A percentile compares a stretch with the other conserved stretches of the same genome.
Evolutionary conservation across 371 early-diverging fungal species (phyloP).

Genomic region (Coemansia sp.): DNA sequence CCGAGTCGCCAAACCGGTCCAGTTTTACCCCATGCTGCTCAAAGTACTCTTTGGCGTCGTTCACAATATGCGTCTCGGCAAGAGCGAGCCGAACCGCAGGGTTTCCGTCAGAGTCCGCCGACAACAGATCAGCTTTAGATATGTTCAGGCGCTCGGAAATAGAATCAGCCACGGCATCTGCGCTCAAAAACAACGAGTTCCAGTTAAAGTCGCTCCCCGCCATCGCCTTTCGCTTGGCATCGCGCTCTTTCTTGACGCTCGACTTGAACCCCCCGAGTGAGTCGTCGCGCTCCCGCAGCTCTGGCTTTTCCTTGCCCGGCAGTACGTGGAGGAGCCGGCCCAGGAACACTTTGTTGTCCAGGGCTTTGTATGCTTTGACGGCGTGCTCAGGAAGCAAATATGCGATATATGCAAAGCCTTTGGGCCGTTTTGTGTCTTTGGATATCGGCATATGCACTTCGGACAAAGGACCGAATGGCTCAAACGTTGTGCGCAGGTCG

Average conservation of each 20-base stretch:
- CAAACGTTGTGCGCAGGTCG: constrained; percentile 77
- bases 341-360: constrained; percentile 85
- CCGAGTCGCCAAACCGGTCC: constrained; percentile 71
- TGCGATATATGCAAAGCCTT: constrained; percentile 89
- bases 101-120: constrained; percentile 69
- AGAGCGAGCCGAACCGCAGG: constrained; percentile 91
- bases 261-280: constrained; percentile 60
- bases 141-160: constrained; percentile 89
- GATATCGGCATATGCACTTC: constrained; percentile 94
- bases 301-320: constrained; percentile 84
- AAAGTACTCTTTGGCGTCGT: constrained; percentile 88
- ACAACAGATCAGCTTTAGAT: constrained; percentile 82
- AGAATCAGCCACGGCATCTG: constrained; percentile 89
- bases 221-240: constrained; percentile 70
- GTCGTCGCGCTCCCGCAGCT: constrained; percentile 60
- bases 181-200: constrained; percentile 94
- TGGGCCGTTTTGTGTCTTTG: constrained; percentile 85
- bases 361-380: constrained; percentile 73
- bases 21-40: constrained; percentile 82
- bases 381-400: constrained; percentile 92
- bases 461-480: constrained; percentile 82
- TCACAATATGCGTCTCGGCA: constrained; percentile 93
- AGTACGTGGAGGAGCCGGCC: constrained; percentile 87
- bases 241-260: constrained; percentile 76
- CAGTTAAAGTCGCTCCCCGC: constrained; percentile 86